Evolutionary conservation across 768 basidiomycete species (phyloP).

Genomic region (Austroboletus festivus): DNA sequence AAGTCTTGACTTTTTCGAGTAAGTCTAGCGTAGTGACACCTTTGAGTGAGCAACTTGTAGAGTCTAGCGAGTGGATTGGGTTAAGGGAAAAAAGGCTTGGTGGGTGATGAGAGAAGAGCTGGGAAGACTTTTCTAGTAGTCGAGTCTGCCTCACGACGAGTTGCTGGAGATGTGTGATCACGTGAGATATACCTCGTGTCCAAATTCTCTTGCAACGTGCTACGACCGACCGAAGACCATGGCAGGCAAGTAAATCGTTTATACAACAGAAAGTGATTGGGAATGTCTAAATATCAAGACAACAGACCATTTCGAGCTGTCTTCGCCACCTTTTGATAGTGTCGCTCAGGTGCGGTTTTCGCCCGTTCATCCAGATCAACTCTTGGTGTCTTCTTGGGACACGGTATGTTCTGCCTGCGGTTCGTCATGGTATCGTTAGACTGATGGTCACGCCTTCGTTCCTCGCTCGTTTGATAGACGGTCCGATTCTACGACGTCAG

Average conservation of each 20-base stretch:
- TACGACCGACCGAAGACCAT: too few species aligned
- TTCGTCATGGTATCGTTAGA: slow-evolving; percentile 12
- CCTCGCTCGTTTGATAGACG: slow-evolving; percentile 39
- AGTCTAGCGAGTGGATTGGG: too few species aligned
- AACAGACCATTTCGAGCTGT: slow-evolving; percentile 42
- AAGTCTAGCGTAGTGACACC: too few species aligned
- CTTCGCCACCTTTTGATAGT: slow-evolving; percentile 80
- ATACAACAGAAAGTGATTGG: too few species aligned
- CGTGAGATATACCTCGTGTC: slow-evolving; percentile 2
- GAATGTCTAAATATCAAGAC: neutral
- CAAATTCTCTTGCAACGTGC: too few species aligned
- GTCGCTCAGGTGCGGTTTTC: slow-evolving; percentile 81
- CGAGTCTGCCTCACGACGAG: slow-evolving; percentile 10
- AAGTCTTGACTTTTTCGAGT: too few species aligned
- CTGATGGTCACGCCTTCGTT: too few species aligned
- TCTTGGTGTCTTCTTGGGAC: slow-evolving; percentile 92
- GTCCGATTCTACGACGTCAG: slow-evolving; percentile 53
- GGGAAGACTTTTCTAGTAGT: neutral
- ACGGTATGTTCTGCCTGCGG: slow-evolving; percentile 39
- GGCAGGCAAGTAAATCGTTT: slow-evolving; percentile 11
- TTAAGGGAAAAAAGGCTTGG: too few species aligned
- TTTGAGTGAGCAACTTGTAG: too few species aligned
- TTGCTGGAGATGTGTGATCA: slow-evolving; percentile 2
- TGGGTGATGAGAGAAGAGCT: too few species aligned
- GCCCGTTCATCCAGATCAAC: slow-evolving; percentile 69